A percentile compares a stretch with the other conserved stretches of the same genome.
Evolutionary conservation across 768 basidiomycete genomes (phyloP).

Genomic region (Dioszegia crocea): DNA sequence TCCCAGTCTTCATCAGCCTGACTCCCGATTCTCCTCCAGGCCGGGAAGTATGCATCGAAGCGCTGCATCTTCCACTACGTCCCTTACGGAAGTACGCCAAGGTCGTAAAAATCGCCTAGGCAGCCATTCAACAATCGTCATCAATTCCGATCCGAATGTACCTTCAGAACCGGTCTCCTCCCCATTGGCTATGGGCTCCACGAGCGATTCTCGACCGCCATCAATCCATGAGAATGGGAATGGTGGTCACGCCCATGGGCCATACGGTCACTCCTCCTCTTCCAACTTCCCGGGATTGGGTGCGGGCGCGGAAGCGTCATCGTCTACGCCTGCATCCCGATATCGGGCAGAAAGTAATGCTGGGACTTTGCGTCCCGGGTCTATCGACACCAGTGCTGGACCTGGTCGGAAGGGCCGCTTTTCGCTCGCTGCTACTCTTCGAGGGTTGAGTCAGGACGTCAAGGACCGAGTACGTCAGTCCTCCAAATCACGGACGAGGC

Average conservation of each 20-base stretch:
- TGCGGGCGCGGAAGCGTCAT: no score
- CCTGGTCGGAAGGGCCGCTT: background rate
- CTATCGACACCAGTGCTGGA: background rate
- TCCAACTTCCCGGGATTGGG: no score
- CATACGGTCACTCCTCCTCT: background rate
- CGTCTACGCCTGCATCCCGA: background rate
- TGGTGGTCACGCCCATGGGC: background rate
- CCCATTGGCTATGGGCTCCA: background rate
- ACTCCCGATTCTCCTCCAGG: background rate
- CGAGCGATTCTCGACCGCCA: background rate
- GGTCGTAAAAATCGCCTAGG: slow-evolving; percentile 20
- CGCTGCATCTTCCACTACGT: slow-evolving; percentile 8
- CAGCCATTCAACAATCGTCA: slow-evolving; percentile 31
- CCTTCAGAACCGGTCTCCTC: background rate
- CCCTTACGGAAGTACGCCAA: slow-evolving; percentile 14
- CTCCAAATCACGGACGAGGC: slow-evolving; percentile 13
- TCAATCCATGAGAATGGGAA: background rate
- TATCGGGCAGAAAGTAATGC: slow-evolving; percentile 2
- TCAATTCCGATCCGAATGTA: slow-evolving; percentile 8
- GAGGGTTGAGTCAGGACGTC: slow-evolving; percentile 44
- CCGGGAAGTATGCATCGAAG: background rate
- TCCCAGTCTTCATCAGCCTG: background rate
- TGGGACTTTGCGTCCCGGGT: background rate
- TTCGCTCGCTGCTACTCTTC: slow-evolving; percentile 18
- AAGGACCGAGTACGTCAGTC: slow-evolving; percentile 35